Conservation (phyloP, 2,329 filamentous ascomycete species). For the Catunica adiposa region DNA sequence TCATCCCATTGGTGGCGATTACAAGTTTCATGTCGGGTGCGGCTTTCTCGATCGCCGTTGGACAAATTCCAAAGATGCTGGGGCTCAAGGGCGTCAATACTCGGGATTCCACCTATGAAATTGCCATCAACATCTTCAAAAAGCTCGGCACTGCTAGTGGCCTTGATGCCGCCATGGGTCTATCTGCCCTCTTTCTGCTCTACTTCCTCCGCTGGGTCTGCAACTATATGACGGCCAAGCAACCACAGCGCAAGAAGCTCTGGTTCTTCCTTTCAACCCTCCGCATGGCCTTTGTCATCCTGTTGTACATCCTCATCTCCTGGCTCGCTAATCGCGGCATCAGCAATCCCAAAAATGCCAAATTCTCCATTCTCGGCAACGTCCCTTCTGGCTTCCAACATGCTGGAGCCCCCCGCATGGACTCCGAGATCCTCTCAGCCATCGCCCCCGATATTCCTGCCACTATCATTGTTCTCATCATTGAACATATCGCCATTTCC, state of each 20-base stretch:
- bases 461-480: constrained; percentile 74
- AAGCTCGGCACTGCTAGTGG: constrained; percentile 28
- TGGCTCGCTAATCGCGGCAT: constrained; percentile 50
- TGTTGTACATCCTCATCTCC: constrained; percentile 65
- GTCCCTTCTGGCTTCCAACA: constrained; percentile 60
- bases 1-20: constrained; percentile 36
- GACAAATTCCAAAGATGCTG: constrained; percentile 34
- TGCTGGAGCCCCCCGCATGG: constrained; percentile 55
- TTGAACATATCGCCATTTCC: constrained; percentile 69
- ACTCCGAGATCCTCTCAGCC: constrained; percentile 45
- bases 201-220: constrained; percentile 50
- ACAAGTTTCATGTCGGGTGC: constrained; percentile 39
- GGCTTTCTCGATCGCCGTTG: constrained; percentile 32
- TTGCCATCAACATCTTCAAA: constrained; percentile 36
- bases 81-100: constrained; percentile 35
- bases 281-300: constrained; percentile 62
- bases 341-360: constrained; percentile 31
- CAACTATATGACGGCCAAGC: constrained; percentile 45
- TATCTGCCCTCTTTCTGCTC: constrained; percentile 51
- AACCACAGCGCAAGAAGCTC: constrained; percentile 48
- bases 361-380: constrained; percentile 46
- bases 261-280: constrained; percentile 69
- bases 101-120: constrained; percentile 29
- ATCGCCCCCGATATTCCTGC: constrained; percentile 64
- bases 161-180: constrained; percentile 57